Evolutionary conservation across 2,329 filamentous ascomycete genomes (phyloP).

Genomic region (Paecilomyces sp.): DNA sequence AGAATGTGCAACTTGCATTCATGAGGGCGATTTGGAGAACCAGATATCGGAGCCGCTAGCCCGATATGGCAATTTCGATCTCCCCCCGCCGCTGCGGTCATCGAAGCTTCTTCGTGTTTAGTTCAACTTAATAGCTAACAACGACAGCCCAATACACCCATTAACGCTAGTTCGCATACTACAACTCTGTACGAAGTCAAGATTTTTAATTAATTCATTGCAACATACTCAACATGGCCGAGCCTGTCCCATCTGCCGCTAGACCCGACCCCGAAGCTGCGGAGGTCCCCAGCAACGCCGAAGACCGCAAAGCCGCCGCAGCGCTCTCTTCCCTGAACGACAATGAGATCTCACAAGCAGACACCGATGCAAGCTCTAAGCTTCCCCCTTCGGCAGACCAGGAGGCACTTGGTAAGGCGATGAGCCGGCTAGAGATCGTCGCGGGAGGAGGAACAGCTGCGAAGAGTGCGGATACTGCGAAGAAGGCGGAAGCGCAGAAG

Average conservation of each 20-base stretch:
- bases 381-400: slow-evolving; percentile 34
- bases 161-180: neutral
- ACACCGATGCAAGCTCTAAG: slow-evolving; percentile 20
- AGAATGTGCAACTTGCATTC: neutral
- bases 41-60: neutral
- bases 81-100: neutral
- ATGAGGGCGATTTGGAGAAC: neutral
- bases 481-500: slow-evolving; percentile 17
- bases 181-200: neutral
- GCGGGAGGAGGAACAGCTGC: slow-evolving; percentile 21
- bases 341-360: slow-evolving; percentile 30
- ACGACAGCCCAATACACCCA: neutral
- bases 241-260: slow-evolving; percentile 34
- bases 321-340: slow-evolving; percentile 41
- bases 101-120: neutral
- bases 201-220: neutral
- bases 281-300: slow-evolving; percentile 34
- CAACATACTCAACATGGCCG: slow-evolving; percentile 28
- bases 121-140: neutral
- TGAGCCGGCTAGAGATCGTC: slow-evolving; percentile 41
- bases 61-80: neutral
- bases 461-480: slow-evolving; percentile 7
- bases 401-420: slow-evolving; percentile 43
- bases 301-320: slow-evolving; percentile 45
- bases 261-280: slow-evolving; percentile 23